Evolutionary conservation across 441 rosid species (phyloP), one percentile per base, ranked within the genome.

Genomic region (Pelargonium citronellum): DNA sequence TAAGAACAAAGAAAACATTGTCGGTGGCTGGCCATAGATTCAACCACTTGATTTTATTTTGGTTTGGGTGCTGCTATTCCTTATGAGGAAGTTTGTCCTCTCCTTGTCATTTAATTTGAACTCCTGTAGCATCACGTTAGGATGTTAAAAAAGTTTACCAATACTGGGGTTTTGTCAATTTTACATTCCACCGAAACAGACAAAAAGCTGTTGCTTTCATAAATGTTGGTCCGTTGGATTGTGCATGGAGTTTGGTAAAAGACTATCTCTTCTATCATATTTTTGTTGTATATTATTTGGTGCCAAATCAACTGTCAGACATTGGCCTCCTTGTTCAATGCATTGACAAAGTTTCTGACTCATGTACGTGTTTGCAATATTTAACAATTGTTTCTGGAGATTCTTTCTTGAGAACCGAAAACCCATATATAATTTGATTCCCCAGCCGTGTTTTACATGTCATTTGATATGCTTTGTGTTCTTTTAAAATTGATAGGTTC

Each of bases 401-500:
- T 51, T 51, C 58, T 51, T 51, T n/a, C 51, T 22, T 46, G 60
- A 34, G 37, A 39, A 34, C 20, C 17, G 9, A 53, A 71, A 19
- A 46, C 5, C 17, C 19, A 24, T 13, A 2, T n/a, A 17, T 11
- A 13, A 51, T 13, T 51, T 51, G 58, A 15, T 51, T 51, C 58
- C 15, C 58, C 58, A 13, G 58, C 0, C 58, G 58, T 13, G 19
- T 51, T 47, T 49, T 4, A 49, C 15, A 13, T 49, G 57, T 49
- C 15, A 49, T 49, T 15, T 49, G 57, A 49, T 13, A 13, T 49
- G 6, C 57, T 49, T 47, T 47, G 16, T 13, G 16, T 2, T 49
- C 55, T 53, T 60, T 60, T 27, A 11, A 16, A 51, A 13, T 53
- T 72, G 71, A 79, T 79, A 91, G 96, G 97, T 91, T 69, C 95